Base-by-base conservation (phyloP, 495 filamentous ascomycete species). In the Lasiosphaeria miniovina region DNA sequence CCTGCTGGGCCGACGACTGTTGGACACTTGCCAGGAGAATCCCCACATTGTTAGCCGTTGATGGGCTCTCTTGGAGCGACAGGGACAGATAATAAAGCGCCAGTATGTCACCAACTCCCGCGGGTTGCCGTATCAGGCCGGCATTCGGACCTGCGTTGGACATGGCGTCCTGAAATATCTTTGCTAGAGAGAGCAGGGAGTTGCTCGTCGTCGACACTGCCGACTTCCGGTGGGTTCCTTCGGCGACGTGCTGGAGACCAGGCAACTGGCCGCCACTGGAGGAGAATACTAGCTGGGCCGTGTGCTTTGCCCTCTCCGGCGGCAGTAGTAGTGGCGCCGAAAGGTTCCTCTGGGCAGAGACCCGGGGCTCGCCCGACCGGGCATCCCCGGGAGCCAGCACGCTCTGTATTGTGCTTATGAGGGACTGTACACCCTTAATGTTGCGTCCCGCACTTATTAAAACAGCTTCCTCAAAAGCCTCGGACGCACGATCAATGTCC, bases 91-190 rank as follows among this genome's bases (percentile, higher is more conserved):
- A 99, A 67, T 99, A 99, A 10, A 99, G 82, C 4, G 93, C 91
- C 14, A 99, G 73, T 48, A 99, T 99, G 64, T 99, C 94, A 36
- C 91, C 87, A 6, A 98, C 91, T 3, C 90, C 87, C 45, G 88
- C 85, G 4, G 88, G 82, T 52, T 79, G 79, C 51, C 75, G 77
- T 10, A 87, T 77, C 45, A 86, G 77, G 41, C 80, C 78, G 36
- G 85, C 81, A 3, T 81, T 75, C 38, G 82, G 74, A 15, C 84
- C 85, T 36, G 86, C 84, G 60, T 85, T 92, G 6, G 91, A 89
- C 90, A 97, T 96, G n/a, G 92, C 88, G 76, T 99, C 94, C 72
- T 99, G 94, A 64, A 96, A 98, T 49, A 99, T 98, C 73, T 99
- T 99, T 32, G 94, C 94, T 51, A 99, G 77, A 0, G 93, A 98